Percentiles rank a stretch among this genome's conserved stretches.
Conservation (phyloP, 768 basidiomycete genomes). For the Boletus bicolor region DNA sequence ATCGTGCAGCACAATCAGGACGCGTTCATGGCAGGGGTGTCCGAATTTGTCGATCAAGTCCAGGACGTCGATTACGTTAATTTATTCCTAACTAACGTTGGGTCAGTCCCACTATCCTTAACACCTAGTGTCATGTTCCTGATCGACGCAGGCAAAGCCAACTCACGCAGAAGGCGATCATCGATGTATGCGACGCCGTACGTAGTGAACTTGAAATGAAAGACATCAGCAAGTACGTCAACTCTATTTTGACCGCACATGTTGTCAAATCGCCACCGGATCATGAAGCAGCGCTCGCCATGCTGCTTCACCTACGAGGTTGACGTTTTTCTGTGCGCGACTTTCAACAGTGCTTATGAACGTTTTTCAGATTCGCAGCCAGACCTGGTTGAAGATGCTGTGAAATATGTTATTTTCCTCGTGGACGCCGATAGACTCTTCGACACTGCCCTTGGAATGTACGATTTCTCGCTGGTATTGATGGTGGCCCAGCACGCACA, state of each 20-base stretch:
- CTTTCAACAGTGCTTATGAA: background rate
- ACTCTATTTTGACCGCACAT: conserved; percentile 88
- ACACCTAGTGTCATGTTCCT: background rate
- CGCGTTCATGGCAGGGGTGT: conserved; percentile 59
- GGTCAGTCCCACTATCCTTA: conserved; percentile 45
- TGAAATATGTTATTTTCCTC: conserved; percentile 98
- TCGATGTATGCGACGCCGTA: conserved; percentile 73
- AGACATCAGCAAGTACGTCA: conserved; percentile 79
- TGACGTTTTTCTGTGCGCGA: conserved; percentile 5
- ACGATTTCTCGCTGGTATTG: conserved; percentile 92
- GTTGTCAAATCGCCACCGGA: conserved; percentile 91
- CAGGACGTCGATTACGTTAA: conserved; percentile 90
- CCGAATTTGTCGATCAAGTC: conserved; percentile 78
- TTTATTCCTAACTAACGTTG: conserved; percentile 82
- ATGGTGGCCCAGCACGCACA: conserved; percentile 97
- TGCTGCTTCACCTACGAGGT: conserved; percentile 81
- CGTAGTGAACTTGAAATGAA: conserved; percentile 66
- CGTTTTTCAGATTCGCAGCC: conserved; percentile 43
- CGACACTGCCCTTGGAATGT: conserved; percentile 96
- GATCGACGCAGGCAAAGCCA: conserved; percentile 50
- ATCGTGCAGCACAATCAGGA: conserved; percentile 80
- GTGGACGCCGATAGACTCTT: conserved; percentile 90
- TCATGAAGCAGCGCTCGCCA: conserved; percentile 76
- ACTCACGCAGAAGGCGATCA: conserved; percentile 55
- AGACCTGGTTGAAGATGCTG: conserved; percentile 87